Base-by-base conservation (phyloP, 2,329 filamentous ascomycete genomes). In the Colletotrichum agaves region DNA sequence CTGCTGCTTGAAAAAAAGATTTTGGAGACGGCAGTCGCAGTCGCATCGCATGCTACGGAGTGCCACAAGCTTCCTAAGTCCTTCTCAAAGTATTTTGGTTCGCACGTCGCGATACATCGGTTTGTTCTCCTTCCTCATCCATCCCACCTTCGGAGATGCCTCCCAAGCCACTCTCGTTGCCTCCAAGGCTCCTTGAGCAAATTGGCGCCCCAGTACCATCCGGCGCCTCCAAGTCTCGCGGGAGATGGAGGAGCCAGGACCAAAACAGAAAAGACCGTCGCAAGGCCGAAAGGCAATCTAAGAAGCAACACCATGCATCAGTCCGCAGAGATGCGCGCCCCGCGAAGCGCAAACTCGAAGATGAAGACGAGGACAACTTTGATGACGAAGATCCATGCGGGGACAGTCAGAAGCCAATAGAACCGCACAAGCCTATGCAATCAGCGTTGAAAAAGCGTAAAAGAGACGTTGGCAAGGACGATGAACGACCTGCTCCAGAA, bases 201-300 rank as follows among this genome's bases (percentile, higher is more conserved):
- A 73, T 86, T 17, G 82, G 77, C 37, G 69, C 50, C 12, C 35
- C 67, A n/a, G 58, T 57, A 8, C 50, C 19, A 21, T 7, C 63
- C 39, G 33, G 50, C 39, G 66, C 49, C 41, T 58, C 66, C 11
- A 31, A 57, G 19, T 56, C 33, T 46, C 69, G 56, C 13, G 52
- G 61, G 21, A 61, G 69, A 23, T 70, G 69, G 69, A 69, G 67
- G 41, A 69, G 61, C 21, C 69, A 71, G 27, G 67, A 55, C 3
- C 67, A 63, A n/a, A 67, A 70, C 46, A 84, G 90, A 71, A 92
- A 92, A 80, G 89, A 91, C 61, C 85, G 87, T 66, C 86, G 92
- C 63, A 93, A 90, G 75, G 85, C 85, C 15, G 88, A 91, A 72
- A 85, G 91, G 61, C 80, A 82, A 21, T 82, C 87, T 72, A 91